These are phyloP conservation scores for Tylopilus felleus DNA, from an alignment of 768 basidiomycete genomes.

Conservation along the genomic window DNA sequence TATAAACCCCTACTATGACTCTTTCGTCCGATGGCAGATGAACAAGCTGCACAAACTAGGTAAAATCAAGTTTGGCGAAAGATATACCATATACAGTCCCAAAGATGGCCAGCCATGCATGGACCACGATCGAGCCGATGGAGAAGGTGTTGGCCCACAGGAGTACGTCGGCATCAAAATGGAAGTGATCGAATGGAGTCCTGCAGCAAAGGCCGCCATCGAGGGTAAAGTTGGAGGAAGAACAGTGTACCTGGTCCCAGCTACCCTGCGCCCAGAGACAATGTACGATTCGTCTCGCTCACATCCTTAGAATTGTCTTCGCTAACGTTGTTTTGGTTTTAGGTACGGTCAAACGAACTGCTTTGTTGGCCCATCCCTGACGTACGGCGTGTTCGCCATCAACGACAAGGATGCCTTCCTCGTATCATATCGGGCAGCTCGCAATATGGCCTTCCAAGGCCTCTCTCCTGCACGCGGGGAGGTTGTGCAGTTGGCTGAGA, in stretches of 20 bases:
- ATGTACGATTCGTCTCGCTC: conserved; percentile 54
- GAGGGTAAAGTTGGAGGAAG: conserved; percentile 69
- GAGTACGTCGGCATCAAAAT: conserved; percentile 96
- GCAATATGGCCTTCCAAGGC: conserved; percentile 98
- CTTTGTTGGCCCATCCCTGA: conserved; percentile 87
- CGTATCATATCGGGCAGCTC: conserved; percentile 82
- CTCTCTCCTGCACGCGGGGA: conserved; percentile 70
- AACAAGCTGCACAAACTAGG: conserved; percentile 84
- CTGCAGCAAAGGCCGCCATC: conserved; percentile 59
- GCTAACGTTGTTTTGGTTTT: conserved; percentile 3
- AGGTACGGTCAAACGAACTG: conserved; percentile 99
- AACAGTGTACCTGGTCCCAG: conserved; percentile 91
- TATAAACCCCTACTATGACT: conserved; percentile 94
- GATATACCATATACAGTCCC: conserved; percentile 97
- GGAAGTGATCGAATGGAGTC: conserved; percentile 85
- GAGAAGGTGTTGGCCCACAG: conserved; percentile 92
- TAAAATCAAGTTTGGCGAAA: conserved; percentile 97
- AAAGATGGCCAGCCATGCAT: conserved; percentile 99
- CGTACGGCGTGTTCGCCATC: conserved; percentile 89
- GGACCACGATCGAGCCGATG: conserved; percentile 97
- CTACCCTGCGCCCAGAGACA: conserved; percentile 93
- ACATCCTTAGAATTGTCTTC: background rate
- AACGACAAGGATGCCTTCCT: conserved; percentile 87
- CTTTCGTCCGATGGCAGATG: conserved; percentile 97
- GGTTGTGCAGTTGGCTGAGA: conserved; percentile 67